Conservation (phyloP, 257 asterid genomes). For the Paraleonurus japonicus region DNA sequence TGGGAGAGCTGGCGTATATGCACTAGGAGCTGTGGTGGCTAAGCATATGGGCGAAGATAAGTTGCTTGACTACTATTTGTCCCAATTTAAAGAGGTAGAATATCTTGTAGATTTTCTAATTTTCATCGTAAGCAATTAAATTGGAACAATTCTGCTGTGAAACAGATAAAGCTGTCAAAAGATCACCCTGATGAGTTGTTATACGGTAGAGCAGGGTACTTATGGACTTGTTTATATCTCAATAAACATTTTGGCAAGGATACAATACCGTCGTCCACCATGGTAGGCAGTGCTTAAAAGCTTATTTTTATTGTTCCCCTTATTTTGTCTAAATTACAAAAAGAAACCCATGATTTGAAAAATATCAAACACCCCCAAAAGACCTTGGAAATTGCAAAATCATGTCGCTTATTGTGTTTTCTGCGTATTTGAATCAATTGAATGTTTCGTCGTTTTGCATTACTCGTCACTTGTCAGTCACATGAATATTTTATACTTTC, state of each 20-base stretch:
- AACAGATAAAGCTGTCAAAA: slow-evolving; percentile 53
- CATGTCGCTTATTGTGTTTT: neutral
- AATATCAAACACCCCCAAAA: neutral
- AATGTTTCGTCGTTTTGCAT: neutral
- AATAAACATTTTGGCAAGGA: slow-evolving; percentile 56
- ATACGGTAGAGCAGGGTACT: slow-evolving; percentile 71
- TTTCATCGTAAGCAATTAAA: neutral
- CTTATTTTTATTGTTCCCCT: neutral
- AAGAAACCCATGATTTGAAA: neutral
- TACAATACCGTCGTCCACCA: slow-evolving; percentile 45
- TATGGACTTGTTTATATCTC: slow-evolving; percentile 64
- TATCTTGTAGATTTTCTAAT: neutral
- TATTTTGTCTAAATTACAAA: neutral
- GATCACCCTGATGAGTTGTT: slow-evolving; percentile 68
- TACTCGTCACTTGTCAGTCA: neutral
- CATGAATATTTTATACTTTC: neutral
- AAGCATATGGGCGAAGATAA: slow-evolving; percentile 45
- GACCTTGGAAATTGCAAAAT: neutral
- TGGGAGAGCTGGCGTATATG: slow-evolving; percentile 77
- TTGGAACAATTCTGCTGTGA: slow-evolving; percentile 1
- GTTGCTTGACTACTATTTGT: slow-evolving; percentile 40
- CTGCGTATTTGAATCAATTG: neutral
- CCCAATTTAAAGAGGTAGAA: slow-evolving; percentile 57
- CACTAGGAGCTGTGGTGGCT: slow-evolving; percentile 77
- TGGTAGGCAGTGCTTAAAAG: slow-evolving; percentile 30